Evolutionary conservation across 805 yeast genomes (phyloP), one percentile per base, ranked within the genome.

Genomic region (Saturnispora dispora): DNA sequence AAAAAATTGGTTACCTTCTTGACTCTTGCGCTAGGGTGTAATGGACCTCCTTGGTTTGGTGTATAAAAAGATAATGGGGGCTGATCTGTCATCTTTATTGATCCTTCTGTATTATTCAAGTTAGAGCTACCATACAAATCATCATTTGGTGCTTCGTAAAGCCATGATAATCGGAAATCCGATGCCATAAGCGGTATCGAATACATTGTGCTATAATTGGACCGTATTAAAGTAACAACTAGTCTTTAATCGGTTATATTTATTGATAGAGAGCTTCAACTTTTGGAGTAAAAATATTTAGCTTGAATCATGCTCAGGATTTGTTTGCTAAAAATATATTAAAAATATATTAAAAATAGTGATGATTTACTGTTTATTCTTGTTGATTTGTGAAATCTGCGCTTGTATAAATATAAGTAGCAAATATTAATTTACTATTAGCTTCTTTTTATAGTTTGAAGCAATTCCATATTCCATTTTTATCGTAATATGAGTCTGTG

Each of bases 61-160:
- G 55, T 45, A 41, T 51, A 53, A 23, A 35, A 47, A 45, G 58
- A 36, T 18, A 59, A 33, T 9, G 58, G 53, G 2, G 58, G 58
- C 42, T 48, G 51, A 20, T 35, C 41, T 18, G 41, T n/a, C 13
- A 37, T 18, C 23, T 37, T 37, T 18, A 37, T 37, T 37, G 41
- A 37, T 7, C 25, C 22, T 37, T 37, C 41, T 7, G 22, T 17
- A 18, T 37, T 37, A 18, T 6, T 37, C 17, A 17, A 10, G 13
- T 18, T 37, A 4, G 41, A 37, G 13, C 23, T 17, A 5, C 47
- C 51, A 15, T 48, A 48, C 27, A 48, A 44, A 5, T 48, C 51
- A 18, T 43, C 32, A 35, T 42, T 25, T 17, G 47, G 43, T 5
- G 28, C 9, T 17, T 42, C 47, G 8, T 43, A 30, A 27, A 48